Percentiles rank a stretch among this genome's conserved stretches.
Conservation (phyloP, 192 early-diverging fungal species). For the Mortierella claussenii region DNA sequence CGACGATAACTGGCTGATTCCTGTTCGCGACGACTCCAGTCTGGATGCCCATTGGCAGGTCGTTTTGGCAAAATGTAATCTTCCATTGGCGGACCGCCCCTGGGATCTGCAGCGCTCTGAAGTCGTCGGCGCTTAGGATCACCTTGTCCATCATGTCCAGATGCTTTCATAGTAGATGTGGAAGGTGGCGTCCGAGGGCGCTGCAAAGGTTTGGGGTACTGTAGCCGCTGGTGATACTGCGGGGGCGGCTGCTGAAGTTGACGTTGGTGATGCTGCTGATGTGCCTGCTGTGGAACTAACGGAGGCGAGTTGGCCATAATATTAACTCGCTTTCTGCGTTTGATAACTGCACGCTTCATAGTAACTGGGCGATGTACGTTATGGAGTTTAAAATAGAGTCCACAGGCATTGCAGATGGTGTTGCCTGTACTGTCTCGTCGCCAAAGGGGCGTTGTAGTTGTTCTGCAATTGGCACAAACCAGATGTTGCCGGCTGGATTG, state of each 20-base stretch:
- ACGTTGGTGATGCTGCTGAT: slow-evolving; percentile 21
- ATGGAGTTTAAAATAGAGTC: slow-evolving; percentile 91
- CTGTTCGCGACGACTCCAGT: slow-evolving; percentile 22
- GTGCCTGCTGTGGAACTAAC: slow-evolving; percentile 15
- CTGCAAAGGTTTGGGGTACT: slow-evolving; percentile 37
- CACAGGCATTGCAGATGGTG: slow-evolving; percentile 88
- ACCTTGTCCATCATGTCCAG: slow-evolving; percentile 22
- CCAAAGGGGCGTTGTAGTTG: slow-evolving; percentile 85
- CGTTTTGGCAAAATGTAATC: slow-evolving; percentile 30
- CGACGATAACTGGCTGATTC: slow-evolving; percentile 16
- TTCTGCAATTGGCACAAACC: slow-evolving; percentile 79
- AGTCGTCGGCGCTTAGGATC: slow-evolving; percentile 29
- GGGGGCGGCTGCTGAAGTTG: slow-evolving; percentile 14
- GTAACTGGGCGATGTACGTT: slow-evolving; percentile 83
- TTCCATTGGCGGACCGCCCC: background rate
- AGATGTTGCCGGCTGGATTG: slow-evolving; percentile 62
- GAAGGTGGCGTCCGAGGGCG: slow-evolving; percentile 26
- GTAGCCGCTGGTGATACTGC: slow-evolving; percentile 20
- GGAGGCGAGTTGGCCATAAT: slow-evolving; percentile 43
- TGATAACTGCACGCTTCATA: slow-evolving; percentile 81
- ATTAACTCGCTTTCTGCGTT: slow-evolving; percentile 74
- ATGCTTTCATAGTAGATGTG: slow-evolving; percentile 3
- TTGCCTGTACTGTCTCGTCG: slow-evolving; percentile 76
- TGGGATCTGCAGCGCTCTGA: slow-evolving; percentile 1
- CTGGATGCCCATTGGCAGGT: slow-evolving; percentile 19